A percentile compares a stretch with the other conserved stretches of the same genome.
Evolutionary conservation across 176 grass and related monocot genomes (phyloP).

Genomic region (Paspalum vaginatum): DNA sequence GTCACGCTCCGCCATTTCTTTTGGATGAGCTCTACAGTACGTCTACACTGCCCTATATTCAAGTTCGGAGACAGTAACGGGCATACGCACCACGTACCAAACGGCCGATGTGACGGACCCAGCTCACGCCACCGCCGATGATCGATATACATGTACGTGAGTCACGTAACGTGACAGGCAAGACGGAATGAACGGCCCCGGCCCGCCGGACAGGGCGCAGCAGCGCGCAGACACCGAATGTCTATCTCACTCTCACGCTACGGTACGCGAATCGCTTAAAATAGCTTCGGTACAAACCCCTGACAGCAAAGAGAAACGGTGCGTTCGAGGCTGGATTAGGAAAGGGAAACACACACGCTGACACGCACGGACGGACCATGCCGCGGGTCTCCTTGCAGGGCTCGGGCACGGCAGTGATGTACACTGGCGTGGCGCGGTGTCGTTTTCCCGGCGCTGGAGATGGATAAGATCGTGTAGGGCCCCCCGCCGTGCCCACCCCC

Average conservation of each 20-base stretch:
- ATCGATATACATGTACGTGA: no score
- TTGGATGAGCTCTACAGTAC: no score
- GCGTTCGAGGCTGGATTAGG: not conserved
- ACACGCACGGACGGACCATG: not conserved
- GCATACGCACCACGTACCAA: no score
- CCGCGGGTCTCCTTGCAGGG: conserved; percentile 13
- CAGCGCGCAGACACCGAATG: not conserved
- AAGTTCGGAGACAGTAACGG: not conserved
- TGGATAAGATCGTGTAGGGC: conserved; percentile 36
- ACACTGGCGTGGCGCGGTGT: conserved; percentile 27
- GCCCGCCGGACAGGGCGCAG: conserved; percentile 3
- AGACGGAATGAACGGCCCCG: not conserved
- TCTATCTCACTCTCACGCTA: no score
- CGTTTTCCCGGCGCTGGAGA: conserved; percentile 31
- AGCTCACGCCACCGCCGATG: no score
- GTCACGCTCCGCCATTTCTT: not conserved
- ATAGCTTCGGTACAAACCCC: no score
- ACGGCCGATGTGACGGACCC: no score
- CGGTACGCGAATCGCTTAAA: no score
- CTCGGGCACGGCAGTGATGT: not conserved
- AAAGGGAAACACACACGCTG: not conserved
- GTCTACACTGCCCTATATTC: no score
- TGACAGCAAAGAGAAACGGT: not conserved
- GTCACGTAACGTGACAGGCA: not conserved
- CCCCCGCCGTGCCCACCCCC: conserved; percentile 8